Evolutionary conservation across 768 basidiomycete species (phyloP).

Genomic region (Boletus coccyginus): DNA sequence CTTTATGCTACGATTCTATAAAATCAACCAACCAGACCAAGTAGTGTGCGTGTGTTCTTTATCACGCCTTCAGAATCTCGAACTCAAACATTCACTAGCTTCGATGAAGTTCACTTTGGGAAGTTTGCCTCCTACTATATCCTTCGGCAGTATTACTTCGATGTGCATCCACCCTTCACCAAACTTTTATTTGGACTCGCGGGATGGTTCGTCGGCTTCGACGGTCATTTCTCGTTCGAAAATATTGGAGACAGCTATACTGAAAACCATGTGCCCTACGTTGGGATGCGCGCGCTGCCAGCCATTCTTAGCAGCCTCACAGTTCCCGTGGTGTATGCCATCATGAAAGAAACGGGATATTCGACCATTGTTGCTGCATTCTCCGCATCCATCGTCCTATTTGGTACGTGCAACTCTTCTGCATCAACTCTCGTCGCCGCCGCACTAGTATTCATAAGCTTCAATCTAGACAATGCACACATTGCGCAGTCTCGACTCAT

Average conservation of each 20-base stretch:
- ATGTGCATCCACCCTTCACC: constrained; percentile 97
- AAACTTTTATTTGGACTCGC: constrained; percentile 93
- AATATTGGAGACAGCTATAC: constrained; percentile 94
- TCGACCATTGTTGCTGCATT: constrained; percentile 89
- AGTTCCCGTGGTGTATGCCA: constrained; percentile 86
- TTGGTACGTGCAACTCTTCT: constrained; percentile 57
- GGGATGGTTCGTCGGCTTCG: constrained; percentile 96
- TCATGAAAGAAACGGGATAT: constrained; percentile 98
- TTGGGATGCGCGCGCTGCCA: constrained; percentile 90
- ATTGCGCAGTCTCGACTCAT: constrained; percentile 95
- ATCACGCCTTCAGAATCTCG: background rate
- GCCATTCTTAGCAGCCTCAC: constrained; percentile 91
- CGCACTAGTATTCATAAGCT: constrained; percentile 4
- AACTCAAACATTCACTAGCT: constrained; percentile 44
- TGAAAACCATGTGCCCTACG: constrained; percentile 82
- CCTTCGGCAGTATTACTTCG: constrained; percentile 93
- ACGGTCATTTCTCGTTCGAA: constrained; percentile 92
- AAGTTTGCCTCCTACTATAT: constrained; percentile 98
- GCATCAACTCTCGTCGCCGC: background rate
- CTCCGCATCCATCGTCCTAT: constrained; percentile 79
- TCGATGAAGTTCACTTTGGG: constrained; percentile 98
- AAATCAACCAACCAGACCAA: constrained; percentile 92
- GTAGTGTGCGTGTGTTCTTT: constrained; percentile 67
- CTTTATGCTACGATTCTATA: constrained; percentile 86
- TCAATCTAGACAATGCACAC: constrained; percentile 83